phyloP scores from a whole-genome alignment of 306 rosid species.

The Neltuma alba region DNA sequence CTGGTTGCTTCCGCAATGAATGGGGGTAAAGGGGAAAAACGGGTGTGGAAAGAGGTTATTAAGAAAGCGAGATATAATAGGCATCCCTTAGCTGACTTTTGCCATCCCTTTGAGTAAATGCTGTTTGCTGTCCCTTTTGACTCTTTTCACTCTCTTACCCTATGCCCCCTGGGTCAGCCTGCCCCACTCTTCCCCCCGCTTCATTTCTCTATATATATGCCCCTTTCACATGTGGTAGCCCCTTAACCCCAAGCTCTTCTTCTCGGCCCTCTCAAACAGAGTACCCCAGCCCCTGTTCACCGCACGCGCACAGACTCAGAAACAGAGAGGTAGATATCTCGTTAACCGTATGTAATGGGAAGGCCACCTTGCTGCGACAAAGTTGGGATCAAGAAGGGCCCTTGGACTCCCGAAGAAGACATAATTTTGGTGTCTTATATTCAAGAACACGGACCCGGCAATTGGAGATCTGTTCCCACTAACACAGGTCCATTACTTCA shows the following conservation, averaged over 20 bases:
- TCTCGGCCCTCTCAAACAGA: too few species aligned
- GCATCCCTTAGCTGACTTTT: slow-evolving; percentile 43
- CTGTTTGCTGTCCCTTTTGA: slow-evolving; percentile 35
- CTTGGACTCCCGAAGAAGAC: slow-evolving; percentile 99
- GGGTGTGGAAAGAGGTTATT: slow-evolving; percentile 3
- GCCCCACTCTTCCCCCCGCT: not conserved
- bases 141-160: not conserved
- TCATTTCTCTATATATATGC: slow-evolving; percentile 14
- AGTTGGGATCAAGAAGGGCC: slow-evolving; percentile 84
- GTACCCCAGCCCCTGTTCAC: not conserved
- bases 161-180: slow-evolving; percentile 29
- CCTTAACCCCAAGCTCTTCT: too few species aligned
- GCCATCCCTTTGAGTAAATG: slow-evolving; percentile 42
- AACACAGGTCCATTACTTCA: slow-evolving; percentile 55
- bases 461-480: slow-evolving; percentile 93
- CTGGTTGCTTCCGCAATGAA: slow-evolving; percentile 47
- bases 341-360: slow-evolving; percentile 54
- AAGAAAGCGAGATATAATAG: not conserved
- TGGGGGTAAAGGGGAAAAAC: too few species aligned
- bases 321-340: not conserved
- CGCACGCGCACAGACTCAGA: not conserved
- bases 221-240: too few species aligned
- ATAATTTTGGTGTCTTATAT: slow-evolving; percentile 89
- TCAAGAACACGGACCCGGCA: slow-evolving; percentile 90
- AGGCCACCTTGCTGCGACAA: slow-evolving; percentile 92